Base-by-base conservation (phyloP, 192 early-diverging fungal genomes). In the Diversispora epigaea region DNA sequence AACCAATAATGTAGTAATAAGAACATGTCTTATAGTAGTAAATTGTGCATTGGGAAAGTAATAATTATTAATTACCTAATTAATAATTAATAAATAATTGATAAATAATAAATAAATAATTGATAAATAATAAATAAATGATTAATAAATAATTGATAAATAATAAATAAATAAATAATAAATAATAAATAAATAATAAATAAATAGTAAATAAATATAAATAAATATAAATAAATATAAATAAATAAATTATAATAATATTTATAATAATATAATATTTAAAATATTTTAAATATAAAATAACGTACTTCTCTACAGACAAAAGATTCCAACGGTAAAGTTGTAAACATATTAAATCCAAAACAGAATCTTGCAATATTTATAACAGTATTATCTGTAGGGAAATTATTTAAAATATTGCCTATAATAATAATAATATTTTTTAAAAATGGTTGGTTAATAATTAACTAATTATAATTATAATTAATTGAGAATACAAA, bases 281-380 rank as follows among this genome's bases (percentile, higher is more conserved):
- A 32, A 32, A 32, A 32, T 32, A 32, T 32, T 32, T 1, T 0
- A 32, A 32, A 32, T 6, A 19, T 10, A 44, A 74, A 11, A 11
- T 77, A 15, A 47, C 17, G 77, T 79, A 89, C 92, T 83, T 95
- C 93, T 45, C 95, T 88, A 63, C 92, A 93, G 43, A 97, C 95
- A 82, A 97, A 93, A 6, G 89, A 86, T 71, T 97, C 95, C 79
- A 95, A 84, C 4, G 95, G 95, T 54, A 94, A 88, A 32, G 95
- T 96, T 7, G 95, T 91, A 66, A 97, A 95, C 95, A 97, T 97
- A 85, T 97, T 96, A 39, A 95, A 84, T 4, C 91, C 95, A 80
- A 97, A 96, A 41, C 87, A 87, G 57, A 95, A 84, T 10, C 95
- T 88, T 32, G 95, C 92, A 71, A 93, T 81, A 80, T 95, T 96